A percentile compares a stretch with the other conserved stretches of the same genome.
phyloP scores from a whole-genome alignment of 2,329 filamentous ascomycete genomes.

The Penicillium griseofulvum region DNA sequence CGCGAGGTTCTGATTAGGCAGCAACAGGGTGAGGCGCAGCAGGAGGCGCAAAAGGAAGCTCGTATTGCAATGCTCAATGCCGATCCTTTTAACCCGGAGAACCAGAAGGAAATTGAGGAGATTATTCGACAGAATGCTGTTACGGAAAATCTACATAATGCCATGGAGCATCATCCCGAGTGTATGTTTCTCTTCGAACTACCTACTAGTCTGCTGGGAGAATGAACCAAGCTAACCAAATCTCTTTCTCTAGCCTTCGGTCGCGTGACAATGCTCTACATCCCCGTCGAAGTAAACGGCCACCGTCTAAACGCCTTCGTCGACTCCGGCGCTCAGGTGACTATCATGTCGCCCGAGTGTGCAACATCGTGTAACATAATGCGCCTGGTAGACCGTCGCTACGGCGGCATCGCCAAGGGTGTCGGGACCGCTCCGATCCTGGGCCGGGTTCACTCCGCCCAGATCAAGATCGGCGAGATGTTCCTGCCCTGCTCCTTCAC shows the following conservation, averaged over 20 bases:
- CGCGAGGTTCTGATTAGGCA: slow-evolving; percentile 67
- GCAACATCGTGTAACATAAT: slow-evolving; percentile 93
- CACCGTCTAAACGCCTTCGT: slow-evolving; percentile 92
- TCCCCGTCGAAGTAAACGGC: slow-evolving; percentile 91
- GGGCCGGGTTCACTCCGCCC: slow-evolving; percentile 89
- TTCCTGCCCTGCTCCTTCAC: slow-evolving; percentile 94
- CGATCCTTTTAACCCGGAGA: slow-evolving; percentile 90
- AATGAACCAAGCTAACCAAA: slow-evolving; percentile 7
- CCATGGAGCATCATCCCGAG: slow-evolving; percentile 96
- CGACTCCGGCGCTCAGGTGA: slow-evolving; percentile 94
- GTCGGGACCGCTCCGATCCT: slow-evolving; percentile 94
- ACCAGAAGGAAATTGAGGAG: slow-evolving; percentile 89
- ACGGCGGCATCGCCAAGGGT: slow-evolving; percentile 85
- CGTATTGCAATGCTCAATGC: slow-evolving; percentile 84
- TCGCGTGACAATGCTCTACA: slow-evolving; percentile 92
- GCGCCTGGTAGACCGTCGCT: slow-evolving; percentile 89
- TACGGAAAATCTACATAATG: slow-evolving; percentile 92
- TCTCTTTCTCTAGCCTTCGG: slow-evolving; percentile 68
- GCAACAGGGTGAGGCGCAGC: slow-evolving; percentile 67
- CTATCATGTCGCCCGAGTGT: slow-evolving; percentile 95
- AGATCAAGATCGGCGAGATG: slow-evolving; percentile 86
- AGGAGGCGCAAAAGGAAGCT: slow-evolving; percentile 73
- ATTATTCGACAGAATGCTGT: slow-evolving; percentile 94
- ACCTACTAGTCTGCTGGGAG: not conserved
- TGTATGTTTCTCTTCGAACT: slow-evolving; percentile 55